Conservation (phyloP, 78 protist species). For the Andalucia godoyi region DNA sequence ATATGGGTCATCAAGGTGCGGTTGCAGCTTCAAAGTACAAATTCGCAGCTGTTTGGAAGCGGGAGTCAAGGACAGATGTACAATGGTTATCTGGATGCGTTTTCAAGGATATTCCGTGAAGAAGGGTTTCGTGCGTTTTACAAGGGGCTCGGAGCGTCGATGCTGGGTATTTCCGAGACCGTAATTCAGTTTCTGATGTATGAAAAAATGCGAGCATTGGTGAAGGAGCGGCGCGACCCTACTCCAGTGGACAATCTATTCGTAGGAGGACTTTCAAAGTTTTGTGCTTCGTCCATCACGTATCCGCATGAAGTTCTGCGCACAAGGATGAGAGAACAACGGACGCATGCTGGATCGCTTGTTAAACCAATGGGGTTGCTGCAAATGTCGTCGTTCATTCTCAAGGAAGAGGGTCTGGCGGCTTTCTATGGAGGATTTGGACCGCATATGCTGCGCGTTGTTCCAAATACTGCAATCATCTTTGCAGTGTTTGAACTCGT, state of each 20-base stretch:
- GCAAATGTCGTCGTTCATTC: neutral
- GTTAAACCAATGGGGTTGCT: neutral
- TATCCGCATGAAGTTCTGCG: conserved; percentile 32
- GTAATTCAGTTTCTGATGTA: neutral
- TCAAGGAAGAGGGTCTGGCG: conserved; percentile 13
- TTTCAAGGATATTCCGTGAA: neutral
- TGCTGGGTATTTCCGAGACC: neutral
- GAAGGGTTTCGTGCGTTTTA: neutral
- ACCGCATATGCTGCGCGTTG: conserved; percentile 26
- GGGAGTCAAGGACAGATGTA: too few species aligned
- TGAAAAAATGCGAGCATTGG: neutral
- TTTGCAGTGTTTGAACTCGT: conserved; percentile 11
- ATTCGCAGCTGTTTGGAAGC: too few species aligned
- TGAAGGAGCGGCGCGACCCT: neutral
- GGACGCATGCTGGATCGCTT: neutral
- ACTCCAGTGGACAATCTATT: neutral
- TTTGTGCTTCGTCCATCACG: neutral
- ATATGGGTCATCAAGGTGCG: conserved; percentile 10
- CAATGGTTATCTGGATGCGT: neutral
- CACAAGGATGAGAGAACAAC: conserved; percentile 9
- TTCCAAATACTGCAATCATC: conserved; percentile 44
- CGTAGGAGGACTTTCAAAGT: neutral
- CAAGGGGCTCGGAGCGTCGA: neutral
- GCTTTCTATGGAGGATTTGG: conserved; percentile 17
- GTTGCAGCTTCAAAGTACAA: conserved; percentile 1